These are phyloP conservation scores for Leptomonas seymouri DNA, from an alignment of 208 protist genomes.

Conservation along the genomic window DNA sequence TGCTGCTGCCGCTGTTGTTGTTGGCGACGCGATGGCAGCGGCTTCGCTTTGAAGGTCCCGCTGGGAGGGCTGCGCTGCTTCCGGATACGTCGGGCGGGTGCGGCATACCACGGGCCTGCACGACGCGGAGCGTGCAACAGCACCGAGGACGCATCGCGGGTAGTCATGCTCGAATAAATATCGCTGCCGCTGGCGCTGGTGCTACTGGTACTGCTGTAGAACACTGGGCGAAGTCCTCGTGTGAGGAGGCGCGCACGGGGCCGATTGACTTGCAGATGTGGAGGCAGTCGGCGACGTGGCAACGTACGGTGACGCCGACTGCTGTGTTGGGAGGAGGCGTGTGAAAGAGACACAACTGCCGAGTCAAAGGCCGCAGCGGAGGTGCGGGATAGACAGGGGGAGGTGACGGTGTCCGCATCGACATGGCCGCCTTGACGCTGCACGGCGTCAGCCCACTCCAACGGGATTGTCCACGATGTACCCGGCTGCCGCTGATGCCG, in stretches of 20 bases:
- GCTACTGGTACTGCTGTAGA: constrained; percentile 16
- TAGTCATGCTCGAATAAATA: background rate
- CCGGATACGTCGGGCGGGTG: constrained; percentile 2
- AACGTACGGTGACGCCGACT: background rate
- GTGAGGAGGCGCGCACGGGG: constrained; percentile 28
- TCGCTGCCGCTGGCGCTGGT: constrained; percentile 1
- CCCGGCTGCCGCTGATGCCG: constrained; percentile 4
- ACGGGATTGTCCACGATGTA: constrained; percentile 28
- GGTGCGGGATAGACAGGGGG: background rate
- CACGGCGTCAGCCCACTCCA: constrained; percentile 2
- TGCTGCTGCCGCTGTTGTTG: background rate
- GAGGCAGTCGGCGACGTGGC: constrained; percentile 3
- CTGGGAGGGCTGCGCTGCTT: background rate
- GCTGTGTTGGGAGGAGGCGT: background rate
- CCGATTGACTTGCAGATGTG: constrained; percentile 21
- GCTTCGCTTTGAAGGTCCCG: background rate
- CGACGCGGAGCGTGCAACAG: constrained; percentile 4
- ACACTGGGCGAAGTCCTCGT: constrained; percentile 18
- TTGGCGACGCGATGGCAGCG: background rate
- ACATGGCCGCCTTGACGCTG: no score
- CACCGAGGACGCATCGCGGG: background rate
- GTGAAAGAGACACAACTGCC: background rate
- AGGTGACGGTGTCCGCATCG: background rate
- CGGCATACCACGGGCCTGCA: constrained; percentile 28
- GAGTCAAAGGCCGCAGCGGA: background rate